Evolutionary conservation across 2,329 filamentous ascomycete genomes (phyloP).

Genomic region (Paracamarosporium sp.): DNA sequence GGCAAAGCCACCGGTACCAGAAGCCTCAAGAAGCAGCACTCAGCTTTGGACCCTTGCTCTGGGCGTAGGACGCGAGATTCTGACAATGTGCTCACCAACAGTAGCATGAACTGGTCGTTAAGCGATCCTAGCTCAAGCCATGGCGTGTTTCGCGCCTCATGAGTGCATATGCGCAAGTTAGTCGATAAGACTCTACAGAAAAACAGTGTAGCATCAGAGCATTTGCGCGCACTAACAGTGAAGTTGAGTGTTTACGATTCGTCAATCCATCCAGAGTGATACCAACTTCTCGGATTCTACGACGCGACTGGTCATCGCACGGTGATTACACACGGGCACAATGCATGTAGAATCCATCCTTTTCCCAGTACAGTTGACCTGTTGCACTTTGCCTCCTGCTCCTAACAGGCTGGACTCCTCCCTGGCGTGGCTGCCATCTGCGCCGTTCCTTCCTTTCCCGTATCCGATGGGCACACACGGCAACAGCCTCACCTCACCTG

Average conservation of each 20-base stretch:
- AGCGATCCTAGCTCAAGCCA: constrained; percentile 1
- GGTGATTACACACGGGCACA: neutral
- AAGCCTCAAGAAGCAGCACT: neutral
- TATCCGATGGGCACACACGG: neutral
- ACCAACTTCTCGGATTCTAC: neutral
- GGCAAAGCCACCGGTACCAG: neutral
- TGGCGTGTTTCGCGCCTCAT: neutral
- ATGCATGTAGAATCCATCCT: neutral
- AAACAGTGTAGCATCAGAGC: neutral
- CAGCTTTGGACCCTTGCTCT: neutral
- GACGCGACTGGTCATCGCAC: neutral
- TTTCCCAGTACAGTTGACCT: neutral
- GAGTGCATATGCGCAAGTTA: constrained; percentile 11
- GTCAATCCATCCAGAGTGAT: neutral
- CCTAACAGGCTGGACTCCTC: neutral
- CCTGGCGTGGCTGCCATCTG: neutral
- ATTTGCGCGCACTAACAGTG: neutral
- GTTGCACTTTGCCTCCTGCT: neutral
- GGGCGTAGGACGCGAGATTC: neutral
- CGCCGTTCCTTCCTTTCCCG: neutral
- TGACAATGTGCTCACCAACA: neutral
- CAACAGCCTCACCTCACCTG: neutral
- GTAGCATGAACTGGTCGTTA: neutral
- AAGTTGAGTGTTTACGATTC: neutral
- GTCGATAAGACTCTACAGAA: neutral